Percentiles rank a stretch among this genome's conserved stretches.
These are phyloP conservation scores for Talaromyces borbonicus DNA, from an alignment of 495 filamentous ascomycete genomes.

Conservation along the genomic window DNA sequence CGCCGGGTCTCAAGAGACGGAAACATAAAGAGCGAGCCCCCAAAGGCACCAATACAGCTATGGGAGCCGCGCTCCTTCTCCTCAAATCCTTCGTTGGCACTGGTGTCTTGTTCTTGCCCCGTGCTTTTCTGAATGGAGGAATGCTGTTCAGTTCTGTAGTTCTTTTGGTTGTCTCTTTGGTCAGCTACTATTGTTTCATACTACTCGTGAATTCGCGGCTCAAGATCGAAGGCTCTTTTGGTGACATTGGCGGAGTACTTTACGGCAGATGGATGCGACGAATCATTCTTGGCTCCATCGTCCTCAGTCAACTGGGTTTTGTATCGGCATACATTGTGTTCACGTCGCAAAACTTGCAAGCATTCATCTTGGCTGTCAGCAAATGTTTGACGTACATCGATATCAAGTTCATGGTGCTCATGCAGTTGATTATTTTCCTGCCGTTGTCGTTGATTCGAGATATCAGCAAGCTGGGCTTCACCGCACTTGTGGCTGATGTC, in stretches of 20 bases:
- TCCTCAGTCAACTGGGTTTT: constrained; percentile 90
- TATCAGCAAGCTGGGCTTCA: constrained; percentile 88
- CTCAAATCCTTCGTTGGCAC: constrained; percentile 97
- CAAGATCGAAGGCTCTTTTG: constrained; percentile 79
- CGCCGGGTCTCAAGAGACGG: constrained; percentile 50
- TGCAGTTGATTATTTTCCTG: constrained; percentile 89
- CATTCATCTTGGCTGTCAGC: constrained; percentile 78
- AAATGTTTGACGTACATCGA: constrained; percentile 71
- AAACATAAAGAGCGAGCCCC: constrained; percentile 61
- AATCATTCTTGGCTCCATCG: constrained; percentile 81
- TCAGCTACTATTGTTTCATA: constrained; percentile 96
- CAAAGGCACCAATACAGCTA: constrained; percentile 60
- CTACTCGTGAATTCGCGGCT: constrained; percentile 79
- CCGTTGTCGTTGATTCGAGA: constrained; percentile 89
- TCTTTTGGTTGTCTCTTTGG: constrained; percentile 65
- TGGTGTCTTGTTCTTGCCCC: constrained; percentile 90
- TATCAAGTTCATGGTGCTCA: constrained; percentile 79
- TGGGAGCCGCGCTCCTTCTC: constrained; percentile 68
- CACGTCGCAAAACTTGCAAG: constrained; percentile 88
- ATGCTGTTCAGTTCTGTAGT: constrained; percentile 95
- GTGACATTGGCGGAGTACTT: constrained; percentile 88
- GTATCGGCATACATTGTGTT: constrained; percentile 98
- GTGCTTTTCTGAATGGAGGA: constrained; percentile 88
- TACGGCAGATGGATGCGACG: constrained; percentile 83
- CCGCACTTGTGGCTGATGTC: constrained; percentile 80